These are phyloP conservation scores for Linnemannia exigua DNA, from an alignment of 192 early-diverging fungal species.

Conservation along the genomic window DNA sequence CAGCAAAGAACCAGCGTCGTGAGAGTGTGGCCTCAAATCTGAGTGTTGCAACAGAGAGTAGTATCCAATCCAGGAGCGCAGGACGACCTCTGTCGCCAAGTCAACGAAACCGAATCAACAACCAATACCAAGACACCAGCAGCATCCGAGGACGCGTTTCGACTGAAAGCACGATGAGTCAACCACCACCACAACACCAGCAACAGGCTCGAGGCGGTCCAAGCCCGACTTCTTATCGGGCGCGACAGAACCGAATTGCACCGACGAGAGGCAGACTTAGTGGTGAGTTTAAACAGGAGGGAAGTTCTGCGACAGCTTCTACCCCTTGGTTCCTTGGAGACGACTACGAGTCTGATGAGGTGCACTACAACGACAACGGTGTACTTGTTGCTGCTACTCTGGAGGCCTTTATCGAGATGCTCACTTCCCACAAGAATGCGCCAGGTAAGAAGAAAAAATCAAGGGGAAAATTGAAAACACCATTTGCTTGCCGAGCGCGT, in stretches of 20 bases:
- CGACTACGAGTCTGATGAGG: conserved; percentile 65
- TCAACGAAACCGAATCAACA: background rate
- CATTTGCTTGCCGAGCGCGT: background rate
- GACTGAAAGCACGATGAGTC: conserved; percentile 28
- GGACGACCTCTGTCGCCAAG: conserved; percentile 25
- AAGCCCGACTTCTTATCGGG: conserved; percentile 14
- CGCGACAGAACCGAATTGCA: conserved; percentile 31
- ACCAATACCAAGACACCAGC: background rate
- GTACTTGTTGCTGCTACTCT: conserved; percentile 70
- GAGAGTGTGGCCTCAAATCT: conserved; percentile 26
- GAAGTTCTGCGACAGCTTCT: background rate
- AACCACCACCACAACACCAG: conserved; percentile 9
- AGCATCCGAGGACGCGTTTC: conserved; percentile 24
- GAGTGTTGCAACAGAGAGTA: conserved; percentile 29
- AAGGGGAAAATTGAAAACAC: background rate
- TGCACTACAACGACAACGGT: conserved; percentile 71
- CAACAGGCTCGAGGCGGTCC: conserved; percentile 3
- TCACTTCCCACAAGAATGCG: conserved; percentile 71
- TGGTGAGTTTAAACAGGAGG: conserved; percentile 8
- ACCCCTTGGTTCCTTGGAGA: conserved; percentile 67
- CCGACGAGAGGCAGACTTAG: conserved; percentile 17
- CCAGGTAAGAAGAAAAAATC: conserved; percentile 20
- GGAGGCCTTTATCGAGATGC: conserved; percentile 68
- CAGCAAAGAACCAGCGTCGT: conserved; percentile 30
- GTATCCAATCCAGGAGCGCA: background rate